Evolutionary conservation across 495 filamentous ascomycete genomes (phyloP).

Genomic region (Daldinia childiae): DNA sequence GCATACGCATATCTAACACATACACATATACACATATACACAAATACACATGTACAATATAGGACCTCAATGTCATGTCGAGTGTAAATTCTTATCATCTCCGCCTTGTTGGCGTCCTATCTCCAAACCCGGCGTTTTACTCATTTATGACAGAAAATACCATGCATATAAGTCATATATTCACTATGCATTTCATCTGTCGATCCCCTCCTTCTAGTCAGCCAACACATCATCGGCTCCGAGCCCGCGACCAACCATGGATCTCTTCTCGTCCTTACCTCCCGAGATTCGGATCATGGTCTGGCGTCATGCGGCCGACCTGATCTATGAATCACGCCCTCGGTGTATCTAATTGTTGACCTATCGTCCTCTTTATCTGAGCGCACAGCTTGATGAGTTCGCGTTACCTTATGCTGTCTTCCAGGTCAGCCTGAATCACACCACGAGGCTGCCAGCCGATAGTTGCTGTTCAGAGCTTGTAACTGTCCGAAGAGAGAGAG

Average conservation of each 20-base stretch:
- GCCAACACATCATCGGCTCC: conserved; percentile 32
- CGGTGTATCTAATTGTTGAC: conserved; percentile 26
- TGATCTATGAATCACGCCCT: conserved; percentile 29
- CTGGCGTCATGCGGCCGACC: conserved; percentile 21
- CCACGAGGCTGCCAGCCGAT: conserved; percentile 23
- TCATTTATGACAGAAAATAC: conserved; percentile 34
- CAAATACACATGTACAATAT: neutral
- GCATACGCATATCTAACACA: too few species aligned
- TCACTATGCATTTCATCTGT: conserved; percentile 35
- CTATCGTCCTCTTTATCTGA: conserved; percentile 22
- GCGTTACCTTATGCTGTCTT: conserved; percentile 18
- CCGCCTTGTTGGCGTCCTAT: conserved; percentile 21
- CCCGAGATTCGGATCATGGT: conserved; percentile 36
- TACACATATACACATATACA: neutral
- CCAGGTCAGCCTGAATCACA: conserved; percentile 32
- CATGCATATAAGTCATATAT: conserved; percentile 19
- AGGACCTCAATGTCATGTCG: neutral
- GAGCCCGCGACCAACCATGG: conserved; percentile 25
- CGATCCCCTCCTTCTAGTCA: conserved; percentile 26
- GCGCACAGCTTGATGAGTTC: conserved; percentile 11
- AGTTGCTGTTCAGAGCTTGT: conserved; percentile 16
- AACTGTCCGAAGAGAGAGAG: conserved; percentile 10
- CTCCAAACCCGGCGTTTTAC: conserved; percentile 29
- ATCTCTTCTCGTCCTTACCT: conserved; percentile 19
- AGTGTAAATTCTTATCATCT: conserved; percentile 2